Conservation (phyloP, 352 stramenopile genomes). For the Phytophthora multivora region DNA sequence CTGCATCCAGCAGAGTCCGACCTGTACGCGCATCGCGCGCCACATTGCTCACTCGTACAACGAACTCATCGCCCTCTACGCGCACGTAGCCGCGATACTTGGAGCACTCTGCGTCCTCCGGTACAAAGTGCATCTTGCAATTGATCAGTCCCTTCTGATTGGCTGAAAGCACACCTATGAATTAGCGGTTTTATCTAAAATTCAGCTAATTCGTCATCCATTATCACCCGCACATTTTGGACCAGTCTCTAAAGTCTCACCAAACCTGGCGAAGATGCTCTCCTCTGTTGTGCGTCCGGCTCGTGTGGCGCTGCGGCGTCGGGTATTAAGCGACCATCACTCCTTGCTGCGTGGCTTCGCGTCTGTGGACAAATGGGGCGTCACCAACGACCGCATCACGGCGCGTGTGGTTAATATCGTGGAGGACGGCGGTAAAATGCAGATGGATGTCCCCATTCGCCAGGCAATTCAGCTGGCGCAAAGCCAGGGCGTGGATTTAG, state of each 20-base stretch:
- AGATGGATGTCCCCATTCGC: slow-evolving; percentile 50
- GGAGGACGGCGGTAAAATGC: slow-evolving; percentile 55
- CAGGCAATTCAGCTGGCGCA: slow-evolving; percentile 60
- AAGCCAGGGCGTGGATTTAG: slow-evolving; percentile 61
- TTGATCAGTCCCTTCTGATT: background rate
- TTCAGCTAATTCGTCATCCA: slow-evolving; percentile 2
- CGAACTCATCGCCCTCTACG: slow-evolving; percentile 54
- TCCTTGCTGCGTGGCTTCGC: slow-evolving; percentile 31
- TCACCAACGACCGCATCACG: slow-evolving; percentile 68
- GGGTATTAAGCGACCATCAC: slow-evolving; percentile 1
- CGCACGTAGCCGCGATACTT: slow-evolving; percentile 61
- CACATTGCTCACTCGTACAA: slow-evolving; percentile 51
- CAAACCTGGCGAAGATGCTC: slow-evolving; percentile 13
- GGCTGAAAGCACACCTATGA: background rate
- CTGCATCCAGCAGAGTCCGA: slow-evolving; percentile 40
- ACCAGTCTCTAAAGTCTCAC: slow-evolving; percentile 22
- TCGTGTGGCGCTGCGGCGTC: slow-evolving; percentile 1
- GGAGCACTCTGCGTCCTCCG: slow-evolving; percentile 46
- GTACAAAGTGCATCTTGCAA: slow-evolving; percentile 40
- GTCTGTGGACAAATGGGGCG: slow-evolving; percentile 47
- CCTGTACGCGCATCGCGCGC: slow-evolving; percentile 10
- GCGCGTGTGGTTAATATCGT: slow-evolving; percentile 61
- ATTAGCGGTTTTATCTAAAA: background rate
- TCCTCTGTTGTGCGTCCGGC: slow-evolving; percentile 13
- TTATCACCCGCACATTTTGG: slow-evolving; percentile 8